Base-by-base conservation (phyloP, 495 filamentous ascomycete species). In the Hyaloscypha finlandica region DNA sequence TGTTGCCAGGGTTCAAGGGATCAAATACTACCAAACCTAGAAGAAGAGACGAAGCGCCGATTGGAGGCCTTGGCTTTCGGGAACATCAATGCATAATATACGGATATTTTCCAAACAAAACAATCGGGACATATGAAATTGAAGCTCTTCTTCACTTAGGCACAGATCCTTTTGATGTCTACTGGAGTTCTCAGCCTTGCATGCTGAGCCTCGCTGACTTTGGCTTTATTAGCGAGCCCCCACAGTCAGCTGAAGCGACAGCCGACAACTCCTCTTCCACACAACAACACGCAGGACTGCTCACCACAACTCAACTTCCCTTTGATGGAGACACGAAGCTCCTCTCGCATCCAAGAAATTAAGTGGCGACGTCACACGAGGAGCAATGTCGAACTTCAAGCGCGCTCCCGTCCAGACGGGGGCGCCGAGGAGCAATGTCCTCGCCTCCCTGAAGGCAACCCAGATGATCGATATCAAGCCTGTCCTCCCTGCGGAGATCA, bases 401-500 rank as follows among this genome's bases (percentile, higher is more conserved):
- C 87, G 85, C 78, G 83, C 83, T 62, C 75, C 82, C 59, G 80
- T 81, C 29, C 59, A 42, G 29, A 70, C 79, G 39, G 79, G 79
- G 61, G 81, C 76, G 63, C 56, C 77, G 31, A 71, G 61, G 53
- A 74, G 54, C 57, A 82, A 89, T 79, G 87, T 94, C 69, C 77
- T 96, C 71, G 85, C 86, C 22, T 88, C 92, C 4, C 80, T 97
- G 62, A 89, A 88, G 70, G 88, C 88, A 33, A 89, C 92, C 59
- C 85, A 89, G 79, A 91, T 95, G 78, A 79, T 91, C 68, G 85
- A 91, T 53, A 81, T 85, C 51, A 91, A 92, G 77, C 85, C 92
- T 29, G 81, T 88, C 19, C 82, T 97, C 30, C 93, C 93, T 64
- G 92, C 92, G 93, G 95, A 99, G 80, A 94, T 99, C 70, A 85